Evolutionary conservation across 768 basidiomycete species (phyloP).

Genomic region (Phylloporus rhodoxanthus): DNA sequence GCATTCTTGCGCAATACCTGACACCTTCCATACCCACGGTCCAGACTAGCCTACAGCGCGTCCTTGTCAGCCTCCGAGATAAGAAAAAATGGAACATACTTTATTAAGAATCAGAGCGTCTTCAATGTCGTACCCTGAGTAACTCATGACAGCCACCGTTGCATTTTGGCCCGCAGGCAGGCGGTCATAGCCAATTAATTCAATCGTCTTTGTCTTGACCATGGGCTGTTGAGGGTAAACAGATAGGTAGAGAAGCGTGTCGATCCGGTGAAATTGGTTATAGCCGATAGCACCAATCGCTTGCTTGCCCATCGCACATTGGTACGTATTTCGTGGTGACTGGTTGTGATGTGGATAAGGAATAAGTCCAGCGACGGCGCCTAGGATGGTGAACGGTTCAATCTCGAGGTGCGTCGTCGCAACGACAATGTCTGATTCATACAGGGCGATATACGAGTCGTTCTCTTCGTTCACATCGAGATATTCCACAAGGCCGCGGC

Average conservation of each 20-base stretch:
- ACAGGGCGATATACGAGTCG: constrained; percentile 91
- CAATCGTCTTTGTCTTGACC: constrained; percentile 99
- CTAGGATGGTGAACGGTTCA: constrained; percentile 95
- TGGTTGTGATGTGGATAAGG: constrained; percentile 99
- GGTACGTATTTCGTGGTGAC: constrained; percentile 98
- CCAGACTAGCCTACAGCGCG: constrained; percentile 71
- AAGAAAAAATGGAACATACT: constrained; percentile 34
- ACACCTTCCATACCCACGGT: constrained; percentile 95
- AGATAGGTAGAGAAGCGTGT: constrained; percentile 94
- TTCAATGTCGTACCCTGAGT: constrained; percentile 98
- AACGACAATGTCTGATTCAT: constrained; percentile 79
- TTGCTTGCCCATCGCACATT: constrained; percentile 99
- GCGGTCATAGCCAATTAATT: constrained; percentile 92
- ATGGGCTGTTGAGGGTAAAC: constrained; percentile 99
- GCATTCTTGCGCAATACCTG: constrained; percentile 96
- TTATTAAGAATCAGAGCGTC: constrained; percentile 96
- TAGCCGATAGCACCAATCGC: constrained; percentile 98
- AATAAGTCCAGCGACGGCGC: constrained; percentile 96
- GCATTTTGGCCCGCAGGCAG: constrained; percentile 98
- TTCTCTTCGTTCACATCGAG: constrained; percentile 99
- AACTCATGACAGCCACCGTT: constrained; percentile 98
- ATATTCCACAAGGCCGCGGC: constrained; percentile 91
- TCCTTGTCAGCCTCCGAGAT: constrained; percentile 2
- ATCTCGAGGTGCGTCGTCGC: constrained; percentile 95
- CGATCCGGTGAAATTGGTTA: constrained; percentile 96